A percentile compares a stretch with the other conserved stretches of the same genome.
Conservation (phyloP, 257 asterid species). For the Verbascum thapsus region DNA sequence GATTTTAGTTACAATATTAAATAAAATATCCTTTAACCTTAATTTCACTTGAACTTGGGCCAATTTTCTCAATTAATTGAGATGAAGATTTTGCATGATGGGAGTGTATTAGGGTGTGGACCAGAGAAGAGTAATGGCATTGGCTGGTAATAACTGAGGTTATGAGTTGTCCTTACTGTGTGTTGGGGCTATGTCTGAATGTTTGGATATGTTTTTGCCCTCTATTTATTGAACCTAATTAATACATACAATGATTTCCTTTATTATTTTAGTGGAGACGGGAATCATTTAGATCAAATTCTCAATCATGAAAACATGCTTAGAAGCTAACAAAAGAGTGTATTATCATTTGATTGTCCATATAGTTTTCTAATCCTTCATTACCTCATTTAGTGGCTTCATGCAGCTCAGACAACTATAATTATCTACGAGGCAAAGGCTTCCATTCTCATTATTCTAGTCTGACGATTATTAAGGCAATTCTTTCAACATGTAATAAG, state of each 20-base stretch:
- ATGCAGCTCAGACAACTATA: conserved; percentile 25
- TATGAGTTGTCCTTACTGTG: conserved; percentile 28
- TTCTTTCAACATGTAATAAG: conserved; percentile 19
- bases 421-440: conserved; percentile 45
- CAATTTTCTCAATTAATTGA: too few relatives aligned
- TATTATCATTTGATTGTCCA: conserved; percentile 29
- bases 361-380: conserved; percentile 28
- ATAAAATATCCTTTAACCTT: too few relatives aligned
- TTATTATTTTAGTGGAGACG: conserved; percentile 42
- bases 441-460: conserved; percentile 28
- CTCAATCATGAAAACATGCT: conserved; percentile 83
- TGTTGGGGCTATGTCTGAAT: conserved; percentile 24
- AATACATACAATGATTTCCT: conserved; percentile 21
- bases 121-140: conserved; percentile 24
- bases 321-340: conserved; percentile 79
- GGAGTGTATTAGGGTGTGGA: conserved; percentile 24
- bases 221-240: conserved; percentile 12
- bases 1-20: too few relatives aligned
- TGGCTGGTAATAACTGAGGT: conserved; percentile 31
- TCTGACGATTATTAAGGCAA: conserved; percentile 21
- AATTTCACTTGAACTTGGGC: too few relatives aligned
- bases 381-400: conserved; percentile 30
- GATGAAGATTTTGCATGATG: neutral
- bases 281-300: conserved; percentile 41
- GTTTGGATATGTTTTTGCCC: too few relatives aligned